Conservation (phyloP, 805 yeast genomes). For the Nakazawaea wyomingensis region DNA sequence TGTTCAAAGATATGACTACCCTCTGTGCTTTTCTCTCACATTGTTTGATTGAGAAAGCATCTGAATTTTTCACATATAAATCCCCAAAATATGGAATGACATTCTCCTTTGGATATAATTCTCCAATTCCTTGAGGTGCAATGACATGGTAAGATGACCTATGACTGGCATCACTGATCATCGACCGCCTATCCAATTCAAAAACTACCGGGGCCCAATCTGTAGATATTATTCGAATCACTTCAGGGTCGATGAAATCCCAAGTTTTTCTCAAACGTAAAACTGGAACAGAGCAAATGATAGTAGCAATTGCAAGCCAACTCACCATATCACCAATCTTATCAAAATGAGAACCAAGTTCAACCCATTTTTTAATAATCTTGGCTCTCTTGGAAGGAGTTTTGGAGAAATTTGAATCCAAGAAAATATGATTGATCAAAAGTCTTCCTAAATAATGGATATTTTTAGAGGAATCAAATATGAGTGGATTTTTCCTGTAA, state of each 20-base stretch:
- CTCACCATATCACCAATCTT: slow-evolving; percentile 87
- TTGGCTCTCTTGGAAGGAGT: slow-evolving; percentile 49
- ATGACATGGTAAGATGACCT: slow-evolving; percentile 65
- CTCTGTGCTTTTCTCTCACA: slow-evolving; percentile 63
- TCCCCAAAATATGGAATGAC: slow-evolving; percentile 93
- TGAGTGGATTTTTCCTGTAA: slow-evolving; percentile 63
- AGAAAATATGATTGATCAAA: slow-evolving; percentile 63
- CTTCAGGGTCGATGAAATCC: slow-evolving; percentile 59
- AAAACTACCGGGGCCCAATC: slow-evolving; percentile 94
- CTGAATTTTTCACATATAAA: slow-evolving; percentile 47
- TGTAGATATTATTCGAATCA: slow-evolving; percentile 55
- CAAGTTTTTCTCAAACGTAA: slow-evolving; percentile 71
- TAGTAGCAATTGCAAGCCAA: slow-evolving; percentile 86
- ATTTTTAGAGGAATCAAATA: slow-evolving; percentile 60
- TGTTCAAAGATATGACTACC: slow-evolving; percentile 64
- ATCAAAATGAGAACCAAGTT: slow-evolving; percentile 72
- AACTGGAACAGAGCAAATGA: slow-evolving; percentile 77
- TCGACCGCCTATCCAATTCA: slow-evolving; percentile 74
- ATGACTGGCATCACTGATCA: slow-evolving; percentile 50
- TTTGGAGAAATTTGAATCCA: slow-evolving; percentile 33
- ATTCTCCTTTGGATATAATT: slow-evolving; percentile 63
- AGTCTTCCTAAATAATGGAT: slow-evolving; percentile 77
- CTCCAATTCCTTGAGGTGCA: slow-evolving; percentile 86
- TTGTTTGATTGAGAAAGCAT: slow-evolving; percentile 39
- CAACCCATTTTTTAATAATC: slow-evolving; percentile 76